Evolutionary conservation across 495 filamentous ascomycete species (phyloP).

Genomic region (Tuber aestivum): DNA sequence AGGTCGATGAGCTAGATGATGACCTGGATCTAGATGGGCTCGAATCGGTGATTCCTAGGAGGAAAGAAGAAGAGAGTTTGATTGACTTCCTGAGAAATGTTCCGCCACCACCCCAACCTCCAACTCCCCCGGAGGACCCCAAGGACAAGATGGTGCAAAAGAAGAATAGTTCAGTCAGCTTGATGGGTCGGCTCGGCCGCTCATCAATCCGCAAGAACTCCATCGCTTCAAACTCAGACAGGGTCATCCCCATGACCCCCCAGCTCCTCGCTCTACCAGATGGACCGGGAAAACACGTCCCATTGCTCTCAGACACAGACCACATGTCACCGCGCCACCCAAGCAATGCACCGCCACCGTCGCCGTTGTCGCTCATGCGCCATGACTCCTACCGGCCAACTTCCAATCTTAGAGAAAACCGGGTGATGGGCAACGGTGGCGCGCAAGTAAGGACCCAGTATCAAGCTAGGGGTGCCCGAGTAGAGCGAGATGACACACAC

Average conservation of each 20-base stretch:
- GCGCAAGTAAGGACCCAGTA: constrained; percentile 19
- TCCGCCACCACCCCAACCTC: constrained; percentile 63
- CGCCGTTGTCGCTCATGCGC: neutral
- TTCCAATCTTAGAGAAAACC: neutral
- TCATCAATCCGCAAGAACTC: constrained; percentile 39
- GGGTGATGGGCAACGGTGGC: constrained; percentile 12
- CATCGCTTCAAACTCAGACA: constrained; percentile 37
- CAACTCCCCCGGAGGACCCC: constrained; percentile 44
- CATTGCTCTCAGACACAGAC: neutral
- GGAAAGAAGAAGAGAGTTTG: constrained; percentile 55
- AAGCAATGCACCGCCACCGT: neutral
- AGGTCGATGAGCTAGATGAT: constrained; percentile 74
- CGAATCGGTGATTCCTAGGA: constrained; percentile 40
- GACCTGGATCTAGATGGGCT: constrained; percentile 45
- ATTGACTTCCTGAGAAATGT: constrained; percentile 81
- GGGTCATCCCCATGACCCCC: constrained; percentile 5
- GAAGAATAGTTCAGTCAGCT: constrained; percentile 54
- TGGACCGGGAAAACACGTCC: neutral
- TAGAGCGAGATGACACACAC: constrained; percentile 26
- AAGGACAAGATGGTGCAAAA: constrained; percentile 51
- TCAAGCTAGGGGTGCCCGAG: constrained; percentile 27
- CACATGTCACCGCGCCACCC: neutral
- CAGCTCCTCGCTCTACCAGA: neutral
- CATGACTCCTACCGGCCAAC: neutral
- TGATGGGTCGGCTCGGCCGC: constrained; percentile 60